Conservation (phyloP, 805 yeast species). For the Wickerhamiella nectarea region DNA sequence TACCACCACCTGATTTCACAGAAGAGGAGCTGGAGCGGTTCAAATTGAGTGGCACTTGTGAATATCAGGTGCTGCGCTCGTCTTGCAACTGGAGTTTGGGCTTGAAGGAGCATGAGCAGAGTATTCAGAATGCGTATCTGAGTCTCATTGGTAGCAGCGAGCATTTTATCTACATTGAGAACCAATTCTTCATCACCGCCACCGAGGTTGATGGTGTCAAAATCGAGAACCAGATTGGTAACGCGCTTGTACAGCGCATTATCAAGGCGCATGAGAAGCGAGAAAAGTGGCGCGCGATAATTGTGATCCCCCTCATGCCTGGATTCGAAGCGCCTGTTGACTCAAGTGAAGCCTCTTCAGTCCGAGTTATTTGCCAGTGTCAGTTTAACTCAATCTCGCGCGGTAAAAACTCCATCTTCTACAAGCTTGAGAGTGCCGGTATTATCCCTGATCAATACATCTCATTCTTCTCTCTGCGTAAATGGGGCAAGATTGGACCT, state of each 20-base stretch:
- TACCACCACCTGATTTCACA: constrained; percentile 85
- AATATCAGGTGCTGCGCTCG: constrained; percentile 77
- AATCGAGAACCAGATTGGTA: constrained; percentile 81
- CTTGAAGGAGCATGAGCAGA: constrained; percentile 65
- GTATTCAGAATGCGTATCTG: constrained; percentile 85
- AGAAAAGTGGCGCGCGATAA: constrained; percentile 76
- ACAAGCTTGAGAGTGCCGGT: constrained; percentile 61
- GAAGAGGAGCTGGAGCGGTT: constrained; percentile 51
- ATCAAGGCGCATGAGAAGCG: constrained; percentile 71
- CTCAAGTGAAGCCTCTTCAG: constrained; percentile 85
- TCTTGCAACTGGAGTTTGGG: constrained; percentile 92
- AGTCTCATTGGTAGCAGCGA: constrained; percentile 82
- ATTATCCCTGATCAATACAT: constrained; percentile 83
- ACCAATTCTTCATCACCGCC: constrained; percentile 89
- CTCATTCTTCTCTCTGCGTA: constrained; percentile 79
- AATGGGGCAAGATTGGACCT: constrained; percentile 89
- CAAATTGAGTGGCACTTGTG: constrained; percentile 70
- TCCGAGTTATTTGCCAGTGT: constrained; percentile 90
- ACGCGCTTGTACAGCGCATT: constrained; percentile 93
- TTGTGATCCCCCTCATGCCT: constrained; percentile 91
- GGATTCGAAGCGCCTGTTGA: constrained; percentile 93
- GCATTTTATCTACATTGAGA: constrained; percentile 87
- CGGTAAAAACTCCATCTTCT: constrained; percentile 79
- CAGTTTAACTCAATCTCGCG: constrained; percentile 87
- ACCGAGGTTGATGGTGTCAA: constrained; percentile 63